Evolutionary conservation across 768 basidiomycete species (phyloP).

Genomic region (Gautieria morchelliformis): DNA sequence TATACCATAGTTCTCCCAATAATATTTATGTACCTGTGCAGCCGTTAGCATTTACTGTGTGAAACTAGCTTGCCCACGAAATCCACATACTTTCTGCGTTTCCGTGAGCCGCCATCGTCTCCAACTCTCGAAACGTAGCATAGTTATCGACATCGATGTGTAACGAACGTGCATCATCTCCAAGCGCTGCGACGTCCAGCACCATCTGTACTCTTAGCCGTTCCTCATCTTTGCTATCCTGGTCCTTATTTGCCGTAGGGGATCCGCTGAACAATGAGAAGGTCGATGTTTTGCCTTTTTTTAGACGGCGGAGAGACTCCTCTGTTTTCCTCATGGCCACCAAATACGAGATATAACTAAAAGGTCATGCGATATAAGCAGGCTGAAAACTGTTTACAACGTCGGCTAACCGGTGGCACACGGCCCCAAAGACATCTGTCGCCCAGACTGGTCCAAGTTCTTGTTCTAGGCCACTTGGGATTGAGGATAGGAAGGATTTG

Average conservation of each 20-base stretch:
- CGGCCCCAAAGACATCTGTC: conserved; percentile 20
- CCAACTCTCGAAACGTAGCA: conserved; percentile 43
- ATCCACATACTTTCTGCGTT: not conserved
- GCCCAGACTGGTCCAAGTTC: conserved; percentile 26
- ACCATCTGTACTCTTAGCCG: conserved; percentile 80
- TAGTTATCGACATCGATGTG: conserved; percentile 52
- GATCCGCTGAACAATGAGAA: conserved; percentile 64
- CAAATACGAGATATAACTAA: conserved; percentile 72
- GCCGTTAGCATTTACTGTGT: not conserved
- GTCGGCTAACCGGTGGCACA: conserved; percentile 19
- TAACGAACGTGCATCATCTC: conserved; percentile 60
- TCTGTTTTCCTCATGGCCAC: conserved; percentile 87
- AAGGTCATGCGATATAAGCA: not conserved
- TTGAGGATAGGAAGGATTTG: conserved; percentile 61
- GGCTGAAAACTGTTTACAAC: not conserved
- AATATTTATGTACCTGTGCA: not conserved
- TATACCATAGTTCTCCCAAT: not conserved
- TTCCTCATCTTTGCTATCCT: conserved; percentile 80
- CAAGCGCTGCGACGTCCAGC: conserved; percentile 79
- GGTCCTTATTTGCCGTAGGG: conserved; percentile 36
- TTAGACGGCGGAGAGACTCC: conserved; percentile 75
- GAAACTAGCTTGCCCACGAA: not conserved
- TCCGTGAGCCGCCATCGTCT: conserved; percentile 13
- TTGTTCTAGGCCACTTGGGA: conserved; percentile 42
- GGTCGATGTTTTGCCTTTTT: conserved; percentile 72